Conservation (phyloP, 495 filamentous ascomycete genomes). For the Daldinia caldariorum region DNA sequence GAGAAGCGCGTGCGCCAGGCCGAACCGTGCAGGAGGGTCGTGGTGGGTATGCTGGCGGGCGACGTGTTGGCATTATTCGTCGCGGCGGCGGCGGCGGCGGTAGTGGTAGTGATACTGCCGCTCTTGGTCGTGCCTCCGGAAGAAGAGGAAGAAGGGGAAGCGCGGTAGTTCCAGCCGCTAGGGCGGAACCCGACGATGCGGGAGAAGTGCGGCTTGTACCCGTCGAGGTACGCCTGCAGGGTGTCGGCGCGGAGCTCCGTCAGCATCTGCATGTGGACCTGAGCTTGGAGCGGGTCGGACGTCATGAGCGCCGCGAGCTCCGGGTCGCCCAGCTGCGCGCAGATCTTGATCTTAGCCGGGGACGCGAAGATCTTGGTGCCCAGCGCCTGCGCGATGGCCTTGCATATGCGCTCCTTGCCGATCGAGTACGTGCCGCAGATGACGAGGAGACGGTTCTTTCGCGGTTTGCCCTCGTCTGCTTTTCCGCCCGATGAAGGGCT, state of each 20-base stretch:
- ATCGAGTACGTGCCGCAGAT: conserved; percentile 98
- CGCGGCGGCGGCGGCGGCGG: not conserved
- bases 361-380: conserved; percentile 91
- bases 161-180: conserved; percentile 43
- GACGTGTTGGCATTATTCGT: conserved; percentile 46
- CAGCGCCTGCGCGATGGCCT: conserved; percentile 88
- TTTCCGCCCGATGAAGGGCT: too few species aligned
- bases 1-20: conserved; percentile 78
- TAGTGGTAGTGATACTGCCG: too few species aligned
- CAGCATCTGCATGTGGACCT: conserved; percentile 97
- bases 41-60: conserved; percentile 49
- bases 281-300: conserved; percentile 79
- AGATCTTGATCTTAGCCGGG: conserved; percentile 82
- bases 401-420: conserved; percentile 95
- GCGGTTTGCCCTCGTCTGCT: conserved; percentile 15
- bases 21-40: conserved; percentile 73
- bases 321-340: conserved; percentile 82
- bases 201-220: conserved; percentile 78
- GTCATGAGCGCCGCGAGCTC: conserved; percentile 83
- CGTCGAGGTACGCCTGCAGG: conserved; percentile 84
- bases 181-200: conserved; percentile 92
- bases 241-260: conserved; percentile 91
- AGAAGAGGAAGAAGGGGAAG: not conserved
- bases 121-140: conserved; percentile 44
- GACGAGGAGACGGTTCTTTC: conserved; percentile 74